phyloP scores from a whole-genome alignment of 768 basidiomycete species.

The Dentipellis fragilis region DNA sequence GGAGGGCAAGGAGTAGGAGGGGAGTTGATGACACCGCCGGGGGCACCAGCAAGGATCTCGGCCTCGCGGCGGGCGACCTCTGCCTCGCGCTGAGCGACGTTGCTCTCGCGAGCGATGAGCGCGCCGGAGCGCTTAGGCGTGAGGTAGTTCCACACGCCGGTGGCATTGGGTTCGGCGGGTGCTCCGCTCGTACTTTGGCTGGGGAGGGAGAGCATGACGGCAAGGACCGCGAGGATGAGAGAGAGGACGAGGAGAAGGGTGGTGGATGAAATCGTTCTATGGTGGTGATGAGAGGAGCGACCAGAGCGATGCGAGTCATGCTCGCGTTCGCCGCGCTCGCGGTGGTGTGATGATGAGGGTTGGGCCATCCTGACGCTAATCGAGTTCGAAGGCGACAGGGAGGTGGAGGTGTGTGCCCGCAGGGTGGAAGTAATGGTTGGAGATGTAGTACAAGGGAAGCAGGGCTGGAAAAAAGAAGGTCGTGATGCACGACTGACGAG shows the following conservation, averaged over 20 bases:
- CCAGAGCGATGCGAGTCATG: conserved; percentile 42
- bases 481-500: not conserved
- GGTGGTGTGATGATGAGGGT: conserved; percentile 73
- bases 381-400: conserved; percentile 67
- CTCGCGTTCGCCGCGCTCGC: conserved; percentile 37
- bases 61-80: conserved; percentile 87
- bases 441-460: conserved; percentile 8
- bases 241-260: conserved; percentile 82
- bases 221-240: conserved; percentile 78
- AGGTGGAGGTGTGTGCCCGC: conserved; percentile 46
- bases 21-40: conserved; percentile 63
- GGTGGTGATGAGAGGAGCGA: conserved; percentile 55
- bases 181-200: conserved; percentile 36
- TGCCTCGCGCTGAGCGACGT: conserved; percentile 74
- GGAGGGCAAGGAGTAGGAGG: conserved; percentile 45
- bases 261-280: conserved; percentile 82
- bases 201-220: conserved; percentile 83
- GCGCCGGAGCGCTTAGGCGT: conserved; percentile 78
- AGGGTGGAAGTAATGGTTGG: conserved; percentile 57
- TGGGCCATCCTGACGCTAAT: conserved; percentile 78
- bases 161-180: conserved; percentile 22
- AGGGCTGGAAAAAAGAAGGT: not conserved
- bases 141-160: conserved; percentile 61
- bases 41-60: conserved; percentile 72
- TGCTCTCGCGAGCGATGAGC: conserved; percentile 68